phyloP scores from a whole-genome alignment of 2,329 filamentous ascomycete species.

The Claviceps sp. region DNA sequence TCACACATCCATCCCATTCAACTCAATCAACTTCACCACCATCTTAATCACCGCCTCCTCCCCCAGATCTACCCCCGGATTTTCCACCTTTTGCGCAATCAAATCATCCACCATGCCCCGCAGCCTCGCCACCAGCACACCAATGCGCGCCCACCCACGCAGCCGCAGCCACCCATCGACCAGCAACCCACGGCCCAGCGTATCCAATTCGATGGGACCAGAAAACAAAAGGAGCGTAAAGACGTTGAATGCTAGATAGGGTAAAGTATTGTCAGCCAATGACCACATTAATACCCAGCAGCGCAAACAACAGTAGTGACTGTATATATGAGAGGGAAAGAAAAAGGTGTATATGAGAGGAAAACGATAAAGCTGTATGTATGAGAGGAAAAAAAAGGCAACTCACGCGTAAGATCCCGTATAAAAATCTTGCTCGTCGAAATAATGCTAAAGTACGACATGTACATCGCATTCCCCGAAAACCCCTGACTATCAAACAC shows the following conservation, averaged over 20 bases:
- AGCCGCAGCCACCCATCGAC: conserved; percentile 84
- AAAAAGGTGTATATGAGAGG: neutral
- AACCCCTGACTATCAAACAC: conserved; percentile 76
- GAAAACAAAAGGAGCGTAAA: conserved; percentile 83
- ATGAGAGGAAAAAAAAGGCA: neutral
- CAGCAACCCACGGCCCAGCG: conserved; percentile 69
- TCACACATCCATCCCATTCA: conserved; percentile 69
- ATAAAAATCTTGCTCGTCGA: conserved; percentile 86
- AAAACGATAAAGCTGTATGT: neutral
- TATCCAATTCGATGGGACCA: conserved; percentile 74
- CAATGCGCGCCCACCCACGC: conserved; percentile 87
- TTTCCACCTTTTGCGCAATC: conserved; percentile 67
- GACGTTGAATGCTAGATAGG: conserved; percentile 59
- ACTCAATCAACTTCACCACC: conserved; percentile 70
- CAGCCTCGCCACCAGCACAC: conserved; percentile 72
- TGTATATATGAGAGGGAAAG: no score
- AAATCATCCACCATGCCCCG: conserved; percentile 78
- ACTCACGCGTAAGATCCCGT: conserved; percentile 74
- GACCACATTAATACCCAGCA: no score
- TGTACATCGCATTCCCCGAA: conserved; percentile 58
- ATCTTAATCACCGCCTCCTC: conserved; percentile 58
- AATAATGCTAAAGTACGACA: conserved; percentile 88
- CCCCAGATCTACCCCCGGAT: conserved; percentile 47
- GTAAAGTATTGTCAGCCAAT: neutral
- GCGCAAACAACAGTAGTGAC: no score